phyloP scores from a whole-genome alignment of 23 red algal species.

The Cyanidium caldarium region DNA sequence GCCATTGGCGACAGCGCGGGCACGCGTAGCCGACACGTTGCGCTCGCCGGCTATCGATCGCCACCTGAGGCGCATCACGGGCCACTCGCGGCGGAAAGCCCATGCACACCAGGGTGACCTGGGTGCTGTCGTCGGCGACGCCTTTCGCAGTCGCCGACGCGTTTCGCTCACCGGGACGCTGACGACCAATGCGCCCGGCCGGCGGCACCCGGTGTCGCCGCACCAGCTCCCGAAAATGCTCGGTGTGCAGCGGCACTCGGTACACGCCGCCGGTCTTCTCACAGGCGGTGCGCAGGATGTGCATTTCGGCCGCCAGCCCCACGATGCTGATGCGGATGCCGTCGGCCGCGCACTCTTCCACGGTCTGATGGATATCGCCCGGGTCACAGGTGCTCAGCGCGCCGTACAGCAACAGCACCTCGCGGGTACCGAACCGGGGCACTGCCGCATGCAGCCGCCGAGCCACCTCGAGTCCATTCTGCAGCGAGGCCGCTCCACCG shows the following conservation, averaged over 20 bases:
- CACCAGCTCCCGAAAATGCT: conserved; percentile 54
- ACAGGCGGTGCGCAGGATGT: conserved; percentile 31
- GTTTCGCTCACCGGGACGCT: background rate
- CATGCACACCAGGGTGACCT: conserved; percentile 59
- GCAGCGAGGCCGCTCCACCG: conserved; percentile 62
- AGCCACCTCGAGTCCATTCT: conserved; percentile 58
- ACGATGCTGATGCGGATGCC: conserved; percentile 49
- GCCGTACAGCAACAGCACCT: conserved; percentile 61
- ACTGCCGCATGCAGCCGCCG: conserved; percentile 29
- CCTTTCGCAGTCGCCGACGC: background rate
- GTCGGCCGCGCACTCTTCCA: conserved; percentile 22
- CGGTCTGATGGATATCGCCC: conserved; percentile 56
- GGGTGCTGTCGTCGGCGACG: too few species aligned
- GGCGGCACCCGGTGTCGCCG: conserved; percentile 33
- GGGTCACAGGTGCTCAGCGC: conserved; percentile 76
- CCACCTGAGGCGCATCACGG: conserved; percentile 5
- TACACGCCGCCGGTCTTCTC: conserved; percentile 44
- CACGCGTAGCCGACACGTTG: conserved; percentile 52
- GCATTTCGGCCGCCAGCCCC: conserved; percentile 63
- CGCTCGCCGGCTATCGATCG: conserved; percentile 2
- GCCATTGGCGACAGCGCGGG: conserved; percentile 52
- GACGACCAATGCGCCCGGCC: conserved; percentile 4
- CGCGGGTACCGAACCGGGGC: conserved; percentile 62
- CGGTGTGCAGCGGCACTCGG: conserved; percentile 41
- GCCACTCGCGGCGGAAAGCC: conserved; percentile 58